phyloP scores from a whole-genome alignment of 2,329 filamentous ascomycete species.

The Elsinoe fawcettii region DNA sequence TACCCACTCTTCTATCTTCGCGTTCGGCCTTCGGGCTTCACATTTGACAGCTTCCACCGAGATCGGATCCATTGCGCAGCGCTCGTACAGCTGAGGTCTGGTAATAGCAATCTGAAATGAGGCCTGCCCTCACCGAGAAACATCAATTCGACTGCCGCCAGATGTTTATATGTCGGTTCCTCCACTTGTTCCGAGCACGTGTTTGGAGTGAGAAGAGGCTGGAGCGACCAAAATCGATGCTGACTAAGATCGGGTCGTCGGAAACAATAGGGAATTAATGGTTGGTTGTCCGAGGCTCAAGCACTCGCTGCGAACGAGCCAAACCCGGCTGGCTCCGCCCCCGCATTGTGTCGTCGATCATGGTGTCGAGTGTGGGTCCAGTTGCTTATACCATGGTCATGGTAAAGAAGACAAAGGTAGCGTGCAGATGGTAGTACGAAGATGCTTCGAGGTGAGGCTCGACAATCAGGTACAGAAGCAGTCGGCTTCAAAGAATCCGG shows the following conservation, averaged over 20 bases:
- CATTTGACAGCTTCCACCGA: neutral
- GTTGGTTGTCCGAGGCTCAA: constrained; percentile 2
- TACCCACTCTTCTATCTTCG: neutral
- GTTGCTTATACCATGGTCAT: neutral
- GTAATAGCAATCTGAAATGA: neutral
- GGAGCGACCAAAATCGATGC: neutral
- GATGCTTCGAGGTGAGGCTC: neutral
- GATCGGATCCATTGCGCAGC: neutral
- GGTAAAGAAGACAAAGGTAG: neutral
- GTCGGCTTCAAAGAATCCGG: constrained; percentile 4
- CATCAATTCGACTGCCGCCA: neutral
- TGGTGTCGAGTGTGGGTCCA: neutral
- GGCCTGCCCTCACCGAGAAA: neutral
- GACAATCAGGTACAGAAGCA: neutral
- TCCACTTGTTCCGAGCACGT: constrained; percentile 7
- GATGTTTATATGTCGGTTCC: neutral
- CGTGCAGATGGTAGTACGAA: neutral
- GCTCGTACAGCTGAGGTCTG: neutral
- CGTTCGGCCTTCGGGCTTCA: neutral
- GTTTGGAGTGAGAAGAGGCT: neutral
- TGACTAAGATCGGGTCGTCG: neutral
- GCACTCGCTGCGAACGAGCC: neutral
- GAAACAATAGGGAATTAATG: neutral
- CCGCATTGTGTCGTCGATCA: constrained; percentile 2
- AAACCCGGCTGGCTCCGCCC: constrained; percentile 4